Conservation (phyloP, 1,139 yeast species). For the Hyphopichia fennica region DNA sequence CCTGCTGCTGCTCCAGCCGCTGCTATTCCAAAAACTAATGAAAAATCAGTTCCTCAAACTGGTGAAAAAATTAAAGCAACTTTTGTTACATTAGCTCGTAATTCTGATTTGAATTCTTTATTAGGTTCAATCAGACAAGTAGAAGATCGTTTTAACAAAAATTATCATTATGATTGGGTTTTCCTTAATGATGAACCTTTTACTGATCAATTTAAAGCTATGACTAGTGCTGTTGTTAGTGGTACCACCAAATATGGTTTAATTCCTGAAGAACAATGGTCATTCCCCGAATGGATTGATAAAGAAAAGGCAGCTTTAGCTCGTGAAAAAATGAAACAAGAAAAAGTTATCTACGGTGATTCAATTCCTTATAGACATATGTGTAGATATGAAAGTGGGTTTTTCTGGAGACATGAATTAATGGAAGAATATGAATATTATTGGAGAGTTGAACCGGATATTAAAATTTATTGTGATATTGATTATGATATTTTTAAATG, state of each 20-base stretch:
- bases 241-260: slow-evolving; percentile 45
- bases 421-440: slow-evolving; percentile 76
- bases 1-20: slow-evolving; percentile 7
- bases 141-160: slow-evolving; percentile 46
- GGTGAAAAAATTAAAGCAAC: slow-evolving; percentile 41
- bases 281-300: slow-evolving; percentile 60
- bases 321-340: slow-evolving; percentile 52
- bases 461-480: slow-evolving; percentile 74
- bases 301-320: slow-evolving; percentile 53
- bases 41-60: slow-evolving; percentile 8
- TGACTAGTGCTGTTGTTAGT: slow-evolving; percentile 32
- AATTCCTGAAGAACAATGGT: slow-evolving; percentile 49
- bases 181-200: slow-evolving; percentile 46
- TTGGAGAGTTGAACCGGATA: slow-evolving; percentile 95
- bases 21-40: slow-evolving; percentile 11
- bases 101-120: slow-evolving; percentile 36
- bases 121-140: slow-evolving; percentile 43
- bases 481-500: slow-evolving; percentile 80
- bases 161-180: slow-evolving; percentile 48
- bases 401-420: slow-evolving; percentile 76
- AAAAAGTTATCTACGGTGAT: slow-evolving; percentile 59
- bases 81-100: slow-evolving; percentile 47
- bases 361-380: slow-evolving; percentile 71
- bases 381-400: slow-evolving; percentile 93
- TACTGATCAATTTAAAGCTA: slow-evolving; percentile 38